Base-by-base conservation (phyloP, 495 filamentous ascomycete species). In the Penicillium atrosanguineum region DNA sequence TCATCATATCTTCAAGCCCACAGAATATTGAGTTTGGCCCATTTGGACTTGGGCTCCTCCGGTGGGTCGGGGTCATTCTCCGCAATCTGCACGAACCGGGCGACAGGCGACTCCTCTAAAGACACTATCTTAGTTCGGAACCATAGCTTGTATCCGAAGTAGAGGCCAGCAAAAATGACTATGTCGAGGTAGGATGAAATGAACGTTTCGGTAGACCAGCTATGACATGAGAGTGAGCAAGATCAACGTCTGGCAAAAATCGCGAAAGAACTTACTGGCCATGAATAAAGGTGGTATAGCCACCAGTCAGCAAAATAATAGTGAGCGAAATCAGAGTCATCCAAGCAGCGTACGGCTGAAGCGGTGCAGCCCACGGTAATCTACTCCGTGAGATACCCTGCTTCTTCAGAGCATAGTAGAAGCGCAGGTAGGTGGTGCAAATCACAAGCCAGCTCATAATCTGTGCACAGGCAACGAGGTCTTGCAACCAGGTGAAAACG, bases 281-380 rank as follows among this genome's bases (percentile, higher is more conserved):
- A 4, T 79, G 73, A 58, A 80, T 80, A 53, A 84, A 84, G 44
- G 81, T 79, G 20, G 71, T 69, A 57, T 83, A 84, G 19, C 83
- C 82, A 48, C 79, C 83, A 48, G 83, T 74, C 6, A 69, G 64
- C 26, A 83, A 62, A 31, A 62, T 52, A 42, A 83, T 67, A 29
- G 57, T 55, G 56, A 83, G 80, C 40, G 65, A 69, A 20, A 75
- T 65, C 7, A 82, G 56, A 3, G 71, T 62, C 31, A 75, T 56
- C 67, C 72, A 84, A 0, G 81, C 64, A 11, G 65, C 69, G 56
- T 69, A 78, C 3, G 80, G 81, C 57, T 82, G 79, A 1, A 80
- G 45, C 8, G 53, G 55, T 38, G 71, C 74, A 11, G 70, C 64
- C 62, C 79, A 84, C 6, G 80, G 75, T 39, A 83, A 63, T 8